Evolutionary conservation across 75 land plant species (phyloP).

Genomic region (Selaginella moellendorffii): DNA sequence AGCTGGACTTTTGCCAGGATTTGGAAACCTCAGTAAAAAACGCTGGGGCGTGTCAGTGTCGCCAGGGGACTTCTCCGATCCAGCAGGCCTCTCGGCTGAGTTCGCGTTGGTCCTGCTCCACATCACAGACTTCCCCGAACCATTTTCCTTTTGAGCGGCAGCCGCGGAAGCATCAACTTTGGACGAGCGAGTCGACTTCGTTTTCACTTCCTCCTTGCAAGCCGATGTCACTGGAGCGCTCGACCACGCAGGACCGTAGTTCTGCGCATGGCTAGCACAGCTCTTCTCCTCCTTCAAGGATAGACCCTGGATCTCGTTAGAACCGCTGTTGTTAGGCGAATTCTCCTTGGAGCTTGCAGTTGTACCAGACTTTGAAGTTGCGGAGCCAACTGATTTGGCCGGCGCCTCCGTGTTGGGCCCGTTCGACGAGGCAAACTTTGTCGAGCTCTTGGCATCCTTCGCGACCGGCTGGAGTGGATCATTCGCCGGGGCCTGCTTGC

Average conservation of each 20-base stretch:
- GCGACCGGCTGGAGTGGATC: background rate
- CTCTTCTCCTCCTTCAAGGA: background rate
- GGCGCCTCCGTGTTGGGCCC: background rate
- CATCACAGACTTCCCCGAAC: background rate
- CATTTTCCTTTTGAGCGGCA: background rate
- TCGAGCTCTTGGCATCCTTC: background rate
- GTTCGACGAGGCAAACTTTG: background rate
- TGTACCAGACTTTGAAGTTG: background rate
- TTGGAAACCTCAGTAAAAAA: constrained; percentile 82
- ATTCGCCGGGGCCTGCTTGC: background rate
- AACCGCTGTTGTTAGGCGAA: background rate
- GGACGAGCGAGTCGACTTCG: background rate
- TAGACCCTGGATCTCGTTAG: background rate
- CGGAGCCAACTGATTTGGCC: background rate
- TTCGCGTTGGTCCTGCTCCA: background rate
- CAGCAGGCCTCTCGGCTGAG: background rate
- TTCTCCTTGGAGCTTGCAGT: background rate
- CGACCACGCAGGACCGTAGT: background rate
- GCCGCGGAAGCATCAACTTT: too few species aligned
- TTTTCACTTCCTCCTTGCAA: background rate
- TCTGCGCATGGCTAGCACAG: background rate
- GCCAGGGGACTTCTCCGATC: background rate
- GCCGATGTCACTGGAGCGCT: background rate
- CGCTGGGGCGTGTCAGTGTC: constrained; percentile 36
- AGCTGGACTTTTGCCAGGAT: constrained; percentile 65